Evolutionary conservation across 495 filamentous ascomycete genomes (phyloP), one percentile per base, ranked within the genome.

Genomic region (Lichina pygmaea): DNA sequence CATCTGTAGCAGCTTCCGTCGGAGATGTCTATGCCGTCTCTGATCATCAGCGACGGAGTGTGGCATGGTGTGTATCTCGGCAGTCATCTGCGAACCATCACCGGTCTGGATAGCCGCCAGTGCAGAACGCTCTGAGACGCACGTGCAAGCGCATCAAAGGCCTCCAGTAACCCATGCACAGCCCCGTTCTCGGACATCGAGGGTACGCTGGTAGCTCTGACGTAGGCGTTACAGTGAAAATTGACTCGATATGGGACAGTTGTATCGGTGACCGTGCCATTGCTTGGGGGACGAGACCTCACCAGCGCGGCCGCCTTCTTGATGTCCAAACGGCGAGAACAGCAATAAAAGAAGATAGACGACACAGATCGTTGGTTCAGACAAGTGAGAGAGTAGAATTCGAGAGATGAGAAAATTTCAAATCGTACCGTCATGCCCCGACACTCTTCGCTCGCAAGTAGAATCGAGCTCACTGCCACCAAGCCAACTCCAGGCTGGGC

Each of bases 271-370:
- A 38, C 48, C 24, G n/a, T 8, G 46, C 43, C 48, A 49, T 41
- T 24, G 24, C 24, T 24, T 24, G 7, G 24, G 34, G 24, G 16
- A 24, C 33, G 43, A 53, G 30, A 47, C 9, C 12, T 44, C 36
- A 9, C 13, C 31, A 65, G 66, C 62, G 58, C 66, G 67, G 77
- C 64, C 77, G 75, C 81, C 78, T 93, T 93, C 85, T 93, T 79
- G 61, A 72, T 80, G 68, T 79, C 83, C 81, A 51, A 45, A 24
- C 11, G 12, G 15, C 13, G 13, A 31, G 15, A 10, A 49, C 49
- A 13, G 41, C 6, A 3, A 46, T 12, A 6, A 33, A 41, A 17
- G 11, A 42, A 2, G 24, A 33, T 24, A 6, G 10, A 39, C 36
- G 10, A 39, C 11, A 2, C 36, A 39, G 36, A 39, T 39, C 34